Conservation (phyloP, 202 grass and related monocot species). For the Carex sylvatica region DNA sequence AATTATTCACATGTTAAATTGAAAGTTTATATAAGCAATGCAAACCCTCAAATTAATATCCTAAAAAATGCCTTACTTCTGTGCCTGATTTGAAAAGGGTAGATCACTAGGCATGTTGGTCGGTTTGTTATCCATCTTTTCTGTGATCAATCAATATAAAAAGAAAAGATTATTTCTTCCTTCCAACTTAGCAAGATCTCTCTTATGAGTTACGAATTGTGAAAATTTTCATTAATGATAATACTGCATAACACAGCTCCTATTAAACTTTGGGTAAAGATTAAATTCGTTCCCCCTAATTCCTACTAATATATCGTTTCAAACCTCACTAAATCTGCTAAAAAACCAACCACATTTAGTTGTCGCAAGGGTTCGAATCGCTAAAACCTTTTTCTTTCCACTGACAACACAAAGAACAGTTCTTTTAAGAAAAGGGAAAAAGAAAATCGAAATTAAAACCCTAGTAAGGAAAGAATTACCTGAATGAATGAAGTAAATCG, state of each 20-base stretch:
- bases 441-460: not conserved
- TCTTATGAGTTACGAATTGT: not conserved
- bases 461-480: not conserved
- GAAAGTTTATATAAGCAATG: not conserved
- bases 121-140: not conserved
- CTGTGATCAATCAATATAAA: not conserved
- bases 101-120: not conserved
- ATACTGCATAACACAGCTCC: not conserved
- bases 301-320: not conserved
- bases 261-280: not conserved
- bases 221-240: not conserved
- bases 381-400: not conserved
- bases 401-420: not conserved
- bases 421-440: not conserved
- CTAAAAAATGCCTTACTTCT: slow-evolving; percentile 1
- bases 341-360: not conserved
- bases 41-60: not conserved
- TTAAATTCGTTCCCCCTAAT: not conserved
- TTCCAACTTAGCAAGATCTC: not conserved
- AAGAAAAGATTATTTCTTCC: not conserved
- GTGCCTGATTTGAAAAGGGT: not conserved
- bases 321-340: too few species aligned
- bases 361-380: too few species aligned
- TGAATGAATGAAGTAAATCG: not conserved
- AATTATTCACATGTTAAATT: not conserved